These are phyloP conservation scores for Euphorbia corollata DNA, from an alignment of 441 rosid species.

Conservation along the genomic window DNA sequence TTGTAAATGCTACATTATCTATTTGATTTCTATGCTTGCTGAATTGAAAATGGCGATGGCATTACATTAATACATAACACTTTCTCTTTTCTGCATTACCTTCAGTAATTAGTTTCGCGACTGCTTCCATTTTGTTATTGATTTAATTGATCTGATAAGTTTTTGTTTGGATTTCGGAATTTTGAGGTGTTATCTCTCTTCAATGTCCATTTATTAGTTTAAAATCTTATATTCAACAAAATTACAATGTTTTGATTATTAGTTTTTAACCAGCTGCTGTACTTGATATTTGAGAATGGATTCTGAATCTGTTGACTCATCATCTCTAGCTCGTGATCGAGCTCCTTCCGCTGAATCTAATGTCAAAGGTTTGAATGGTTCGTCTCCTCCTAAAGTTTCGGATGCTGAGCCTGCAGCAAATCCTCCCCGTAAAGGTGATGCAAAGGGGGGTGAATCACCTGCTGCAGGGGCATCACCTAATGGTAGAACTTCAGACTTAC, in stretches of 20 bases:
- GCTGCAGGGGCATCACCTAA: neutral
- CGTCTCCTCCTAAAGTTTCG: conserved; percentile 2
- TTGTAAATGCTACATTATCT: neutral
- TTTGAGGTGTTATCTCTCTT: no score
- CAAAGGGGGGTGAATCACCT: conserved; percentile 4
- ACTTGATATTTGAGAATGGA: conserved; percentile 32
- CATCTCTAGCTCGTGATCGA: conserved; percentile 26
- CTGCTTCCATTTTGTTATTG: no score
- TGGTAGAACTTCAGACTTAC: conserved; percentile 39
- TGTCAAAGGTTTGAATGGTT: conserved; percentile 1
- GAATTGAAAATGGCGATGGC: neutral
- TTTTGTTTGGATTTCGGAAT: no score
- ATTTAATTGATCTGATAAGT: no score
- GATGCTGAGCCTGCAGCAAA: neutral
- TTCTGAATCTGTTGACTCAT: conserved; percentile 31
- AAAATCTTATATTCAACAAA: no score
- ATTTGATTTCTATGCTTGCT: neutral
- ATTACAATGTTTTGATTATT: neutral
- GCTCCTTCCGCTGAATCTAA: conserved; percentile 8
- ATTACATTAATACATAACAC: neutral
- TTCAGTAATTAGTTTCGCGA: neutral
- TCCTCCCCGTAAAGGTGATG: neutral
- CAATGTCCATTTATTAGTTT: no score
- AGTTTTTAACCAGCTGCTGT: neutral
- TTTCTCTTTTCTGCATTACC: neutral